A percentile compares a stretch with the other conserved stretches of the same genome.
Evolutionary conservation across 2,329 filamentous ascomycete genomes (phyloP).

Genomic region (Fusarium acutatum): DNA sequence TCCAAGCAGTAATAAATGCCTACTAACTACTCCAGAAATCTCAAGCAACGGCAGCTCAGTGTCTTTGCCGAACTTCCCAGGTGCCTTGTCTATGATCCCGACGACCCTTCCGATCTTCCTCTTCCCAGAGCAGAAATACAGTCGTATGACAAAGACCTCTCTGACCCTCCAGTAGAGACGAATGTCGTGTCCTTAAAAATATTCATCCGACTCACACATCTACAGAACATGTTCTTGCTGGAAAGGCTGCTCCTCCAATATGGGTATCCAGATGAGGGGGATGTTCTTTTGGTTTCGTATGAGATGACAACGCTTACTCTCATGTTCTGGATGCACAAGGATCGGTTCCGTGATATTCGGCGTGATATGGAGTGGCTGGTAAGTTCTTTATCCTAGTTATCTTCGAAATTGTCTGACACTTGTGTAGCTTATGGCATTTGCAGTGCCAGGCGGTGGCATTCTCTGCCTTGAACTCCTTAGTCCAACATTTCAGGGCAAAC

Average conservation of each 20-base stretch:
- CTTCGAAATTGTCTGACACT: accelerated
- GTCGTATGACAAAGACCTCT: not conserved
- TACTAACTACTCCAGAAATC: not conserved
- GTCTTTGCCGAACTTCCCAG: not conserved
- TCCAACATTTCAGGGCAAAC: not conserved
- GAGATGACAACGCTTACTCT: slow-evolving; percentile 4
- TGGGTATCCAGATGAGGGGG: not conserved
- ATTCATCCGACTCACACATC: not conserved
- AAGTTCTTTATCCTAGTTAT: accelerated
- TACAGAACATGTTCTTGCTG: slow-evolving; percentile 9
- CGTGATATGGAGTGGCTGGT: slow-evolving; percentile 8
- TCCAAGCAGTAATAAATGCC: accelerated
- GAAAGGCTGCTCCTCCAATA: not conserved
- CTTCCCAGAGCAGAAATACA: not conserved
- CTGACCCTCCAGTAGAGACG: not conserved
- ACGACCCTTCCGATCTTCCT: not conserved
- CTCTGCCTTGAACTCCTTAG: not conserved
- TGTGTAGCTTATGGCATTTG: not conserved
- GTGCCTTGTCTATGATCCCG: not conserved
- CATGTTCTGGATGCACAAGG: slow-evolving; percentile 11
- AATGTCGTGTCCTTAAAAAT: not conserved
- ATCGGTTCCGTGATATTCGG: not conserved
- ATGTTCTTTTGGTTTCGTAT: slow-evolving; percentile 1
- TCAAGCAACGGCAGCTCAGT: not conserved
- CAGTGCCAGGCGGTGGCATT: not conserved